phyloP scores from a whole-genome alignment of 768 basidiomycete species.

The Rhodosporidiobolus odoratus region DNA sequence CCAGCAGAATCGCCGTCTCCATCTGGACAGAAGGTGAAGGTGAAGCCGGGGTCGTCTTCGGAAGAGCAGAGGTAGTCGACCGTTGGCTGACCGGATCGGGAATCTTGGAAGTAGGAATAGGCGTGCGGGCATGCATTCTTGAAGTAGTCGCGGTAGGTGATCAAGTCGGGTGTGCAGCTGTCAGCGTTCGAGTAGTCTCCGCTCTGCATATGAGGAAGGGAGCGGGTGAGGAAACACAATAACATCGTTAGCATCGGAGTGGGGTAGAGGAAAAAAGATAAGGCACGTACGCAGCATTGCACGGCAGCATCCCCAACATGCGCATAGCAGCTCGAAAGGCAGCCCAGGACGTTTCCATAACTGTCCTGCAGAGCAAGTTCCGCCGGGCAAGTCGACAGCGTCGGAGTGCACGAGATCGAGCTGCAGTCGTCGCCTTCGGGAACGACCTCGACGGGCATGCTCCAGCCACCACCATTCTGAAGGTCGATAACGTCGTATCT shows the following conservation, averaged over 20 bases:
- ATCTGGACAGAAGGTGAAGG: slow-evolving; percentile 22
- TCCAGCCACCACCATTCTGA: slow-evolving; percentile 15
- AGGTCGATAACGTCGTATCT: slow-evolving; percentile 13
- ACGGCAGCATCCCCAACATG: background rate
- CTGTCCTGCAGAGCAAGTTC: slow-evolving; percentile 15
- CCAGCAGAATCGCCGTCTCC: slow-evolving; percentile 8
- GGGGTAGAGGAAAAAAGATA: background rate
- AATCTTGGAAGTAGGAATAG: slow-evolving; percentile 16
- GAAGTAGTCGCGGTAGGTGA: slow-evolving; percentile 18
- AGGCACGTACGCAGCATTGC: slow-evolving; percentile 16
- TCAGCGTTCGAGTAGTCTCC: background rate
- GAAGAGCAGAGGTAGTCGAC: slow-evolving; percentile 7
- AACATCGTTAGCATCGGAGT: background rate
- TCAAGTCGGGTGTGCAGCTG: slow-evolving; percentile 15
- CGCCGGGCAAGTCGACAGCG: slow-evolving; percentile 4
- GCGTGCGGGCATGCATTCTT: slow-evolving; percentile 1
- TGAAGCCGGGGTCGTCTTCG: slow-evolving; percentile 5
- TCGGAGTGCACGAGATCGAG: slow-evolving; percentile 6
- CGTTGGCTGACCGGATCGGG: background rate
- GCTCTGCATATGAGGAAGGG: background rate
- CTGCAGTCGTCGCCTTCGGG: background rate
- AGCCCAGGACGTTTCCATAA: slow-evolving; percentile 17
- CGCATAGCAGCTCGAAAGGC: slow-evolving; percentile 13
- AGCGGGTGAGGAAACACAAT: background rate
- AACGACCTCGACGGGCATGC: slow-evolving; percentile 3